phyloP scores from a whole-genome alignment of 1,284 basidiomycete species.

The Bondarzewia mesenterica region DNA sequence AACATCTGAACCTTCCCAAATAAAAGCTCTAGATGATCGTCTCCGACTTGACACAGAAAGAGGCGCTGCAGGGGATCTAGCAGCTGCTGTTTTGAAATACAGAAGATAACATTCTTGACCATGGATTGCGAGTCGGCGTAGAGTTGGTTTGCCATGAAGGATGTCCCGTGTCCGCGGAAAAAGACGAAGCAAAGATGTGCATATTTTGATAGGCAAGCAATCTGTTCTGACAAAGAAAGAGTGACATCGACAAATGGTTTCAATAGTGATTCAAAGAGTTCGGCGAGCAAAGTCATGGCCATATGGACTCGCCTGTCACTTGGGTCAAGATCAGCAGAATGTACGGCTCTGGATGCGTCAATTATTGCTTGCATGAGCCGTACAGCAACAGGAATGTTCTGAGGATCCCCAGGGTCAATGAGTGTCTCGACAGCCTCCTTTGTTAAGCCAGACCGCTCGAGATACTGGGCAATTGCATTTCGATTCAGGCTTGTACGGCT shows the following conservation, averaged over 20 bases:
- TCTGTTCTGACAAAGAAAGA: neutral
- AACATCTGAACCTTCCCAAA: constrained; percentile 21
- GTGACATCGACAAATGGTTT: neutral
- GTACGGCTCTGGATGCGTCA: no score
- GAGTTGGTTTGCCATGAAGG: constrained; percentile 16
- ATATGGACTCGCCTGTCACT: neutral
- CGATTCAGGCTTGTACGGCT: neutral
- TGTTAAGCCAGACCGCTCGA: neutral
- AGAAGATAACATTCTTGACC: constrained; percentile 18
- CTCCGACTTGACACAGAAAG: constrained; percentile 15
- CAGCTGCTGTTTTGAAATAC: constrained; percentile 16
- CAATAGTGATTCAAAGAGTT: neutral
- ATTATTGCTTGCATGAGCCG: neutral
- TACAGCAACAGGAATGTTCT: neutral
- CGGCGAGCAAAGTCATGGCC: neutral
- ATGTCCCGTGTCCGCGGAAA: constrained; percentile 3
- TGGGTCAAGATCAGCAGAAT: neutral
- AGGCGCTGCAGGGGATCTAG: constrained; percentile 11
- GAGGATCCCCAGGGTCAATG: neutral
- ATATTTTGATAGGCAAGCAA: neutral
- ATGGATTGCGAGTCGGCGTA: constrained; percentile 16
- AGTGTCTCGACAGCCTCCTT: neutral
- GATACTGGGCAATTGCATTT: neutral
- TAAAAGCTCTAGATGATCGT: constrained; percentile 14
- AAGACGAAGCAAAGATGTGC: neutral